Base-by-base conservation (phyloP, 1,139 yeast genomes). In the Debaryomyces nepalensis region DNA sequence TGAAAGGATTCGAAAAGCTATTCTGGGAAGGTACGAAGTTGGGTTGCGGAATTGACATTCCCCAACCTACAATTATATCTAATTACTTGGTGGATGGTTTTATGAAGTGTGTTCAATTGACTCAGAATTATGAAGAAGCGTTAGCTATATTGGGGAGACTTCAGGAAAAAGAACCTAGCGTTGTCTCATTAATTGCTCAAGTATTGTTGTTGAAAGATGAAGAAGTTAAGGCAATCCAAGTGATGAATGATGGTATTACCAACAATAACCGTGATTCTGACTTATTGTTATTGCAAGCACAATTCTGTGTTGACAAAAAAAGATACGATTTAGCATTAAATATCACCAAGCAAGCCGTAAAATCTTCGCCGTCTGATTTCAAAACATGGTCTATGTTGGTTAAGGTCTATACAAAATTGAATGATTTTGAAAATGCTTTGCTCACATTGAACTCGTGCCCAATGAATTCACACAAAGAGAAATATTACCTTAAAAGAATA, bases 371-470 rank as follows among this genome's bases (percentile, higher is more conserved):
- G 0, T 82, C 95, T 2, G 96, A 87, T 57, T 91, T 88, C 62
- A 76, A 77, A 47, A 74, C 95, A 4, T 93, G 98, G 99, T 80
- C 85, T 12, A 69, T 76, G 46, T 68, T 93, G 39, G 88, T 89
- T 2, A 75, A 79, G 54, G 82, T 84, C 9, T 87, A 91, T 58
- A 84, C 91, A 31, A 70, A 82, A 41, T 68, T 77, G 48, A 83
- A 79, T 42, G 89, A 89, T 59, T 86, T 79, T 54, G 83, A 81
- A 47, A 82, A 79, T 55, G 97, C 97, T 0, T 71, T 93, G 46
- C 66, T 88, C 40, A 82, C 97, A 0, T 74, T 93, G 51, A 93
- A 93, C 59, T 87, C 97, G 5, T 85, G 96, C 59, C 98, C 98
- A 7, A 87, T 93, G 96, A 85, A 86, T 57, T 77, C 85, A 2